Evolutionary conservation across 306 rosid genomes (phyloP).

Genomic region (Calophaca sinica): DNA sequence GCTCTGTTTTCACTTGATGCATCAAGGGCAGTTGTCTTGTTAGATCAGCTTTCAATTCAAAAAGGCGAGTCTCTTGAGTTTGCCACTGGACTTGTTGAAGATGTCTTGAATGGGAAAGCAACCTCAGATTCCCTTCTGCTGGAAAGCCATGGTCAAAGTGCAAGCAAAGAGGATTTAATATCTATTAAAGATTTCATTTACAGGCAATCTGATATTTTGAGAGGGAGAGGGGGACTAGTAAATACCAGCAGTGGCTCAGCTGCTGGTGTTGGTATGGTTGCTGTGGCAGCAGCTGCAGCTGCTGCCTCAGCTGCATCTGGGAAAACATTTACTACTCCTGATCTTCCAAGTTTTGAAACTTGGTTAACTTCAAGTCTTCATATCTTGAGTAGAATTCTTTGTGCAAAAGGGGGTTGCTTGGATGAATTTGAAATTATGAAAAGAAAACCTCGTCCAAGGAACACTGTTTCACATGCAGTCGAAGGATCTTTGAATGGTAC

Average conservation of each 20-base stretch:
- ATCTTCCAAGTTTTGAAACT: conserved; percentile 83
- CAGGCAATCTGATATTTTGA: conserved; percentile 83
- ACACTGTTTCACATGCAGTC: conserved; percentile 48
- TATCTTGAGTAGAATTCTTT: conserved; percentile 75
- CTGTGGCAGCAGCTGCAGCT: conserved; percentile 89
- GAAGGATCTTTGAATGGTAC: conserved; percentile 65
- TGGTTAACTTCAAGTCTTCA: conserved; percentile 82
- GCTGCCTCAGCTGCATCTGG: conserved; percentile 88
- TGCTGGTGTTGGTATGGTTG: conserved; percentile 91
- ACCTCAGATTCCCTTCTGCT: conserved; percentile 88
- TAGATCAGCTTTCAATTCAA: conserved; percentile 66
- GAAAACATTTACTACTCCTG: conserved; percentile 68
- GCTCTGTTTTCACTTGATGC: conserved; percentile 91
- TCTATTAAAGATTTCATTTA: conserved; percentile 85
- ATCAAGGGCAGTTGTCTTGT: conserved; percentile 78
- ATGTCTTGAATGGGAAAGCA: conserved; percentile 78
- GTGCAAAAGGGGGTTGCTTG: conserved; percentile 80
- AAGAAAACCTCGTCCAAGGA: conserved; percentile 74
- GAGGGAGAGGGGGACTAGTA: conserved; percentile 77
- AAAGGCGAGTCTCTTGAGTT: conserved; percentile 80
- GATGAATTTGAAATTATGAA: conserved; percentile 70
- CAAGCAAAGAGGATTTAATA: conserved; percentile 72
- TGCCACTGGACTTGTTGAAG: conserved; percentile 78
- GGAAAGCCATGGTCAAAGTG: conserved; percentile 77
- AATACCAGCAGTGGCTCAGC: conserved; percentile 77